Evolutionary conservation across 2,329 filamentous ascomycete genomes (phyloP).

Genomic region (Pseudogymnoascus sp.): DNA sequence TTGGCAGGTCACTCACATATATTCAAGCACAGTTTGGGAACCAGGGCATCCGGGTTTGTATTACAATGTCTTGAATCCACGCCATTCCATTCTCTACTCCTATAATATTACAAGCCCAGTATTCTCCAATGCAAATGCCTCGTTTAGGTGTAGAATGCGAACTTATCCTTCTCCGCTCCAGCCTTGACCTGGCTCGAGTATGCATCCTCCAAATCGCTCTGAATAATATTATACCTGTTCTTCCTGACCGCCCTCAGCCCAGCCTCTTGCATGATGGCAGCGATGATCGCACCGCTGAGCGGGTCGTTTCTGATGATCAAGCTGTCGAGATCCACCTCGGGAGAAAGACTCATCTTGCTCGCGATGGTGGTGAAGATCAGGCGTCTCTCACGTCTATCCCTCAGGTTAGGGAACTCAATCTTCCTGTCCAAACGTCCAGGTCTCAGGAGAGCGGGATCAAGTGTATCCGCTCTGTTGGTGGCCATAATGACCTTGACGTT

Average conservation of each 20-base stretch:
- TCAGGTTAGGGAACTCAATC: conserved; percentile 95
- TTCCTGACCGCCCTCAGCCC: conserved; percentile 89
- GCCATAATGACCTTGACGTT: conserved; percentile 99
- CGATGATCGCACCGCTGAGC: conserved; percentile 88
- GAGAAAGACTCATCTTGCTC: conserved; percentile 90
- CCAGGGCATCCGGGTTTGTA: background rate
- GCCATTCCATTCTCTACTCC: conserved; percentile 5
- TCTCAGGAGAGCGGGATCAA: conserved; percentile 88
- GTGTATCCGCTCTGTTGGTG: conserved; percentile 93
- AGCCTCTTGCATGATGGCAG: conserved; percentile 98
- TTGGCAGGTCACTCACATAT: background rate
- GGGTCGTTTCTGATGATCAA: conserved; percentile 96
- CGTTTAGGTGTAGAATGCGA: conserved; percentile 8
- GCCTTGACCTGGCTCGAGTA: conserved; percentile 95
- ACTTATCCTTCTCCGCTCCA: conserved; percentile 5
- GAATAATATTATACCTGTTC: conserved; percentile 99
- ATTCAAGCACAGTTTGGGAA: background rate
- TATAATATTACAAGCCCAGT: conserved; percentile 9
- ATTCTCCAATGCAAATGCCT: conserved; percentile 1
- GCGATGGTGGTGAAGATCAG: conserved; percentile 98
- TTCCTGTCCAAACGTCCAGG: conserved; percentile 94
- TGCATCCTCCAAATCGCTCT: conserved; percentile 90
- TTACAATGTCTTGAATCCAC: conserved; percentile 3
- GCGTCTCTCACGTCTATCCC: conserved; percentile 87
- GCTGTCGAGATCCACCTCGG: conserved; percentile 92